Percentiles rank a stretch among this genome's conserved stretches.
Evolutionary conservation across 192 early-diverging fungal genomes (phyloP).

Genomic region (Backusella westeae): DNA sequence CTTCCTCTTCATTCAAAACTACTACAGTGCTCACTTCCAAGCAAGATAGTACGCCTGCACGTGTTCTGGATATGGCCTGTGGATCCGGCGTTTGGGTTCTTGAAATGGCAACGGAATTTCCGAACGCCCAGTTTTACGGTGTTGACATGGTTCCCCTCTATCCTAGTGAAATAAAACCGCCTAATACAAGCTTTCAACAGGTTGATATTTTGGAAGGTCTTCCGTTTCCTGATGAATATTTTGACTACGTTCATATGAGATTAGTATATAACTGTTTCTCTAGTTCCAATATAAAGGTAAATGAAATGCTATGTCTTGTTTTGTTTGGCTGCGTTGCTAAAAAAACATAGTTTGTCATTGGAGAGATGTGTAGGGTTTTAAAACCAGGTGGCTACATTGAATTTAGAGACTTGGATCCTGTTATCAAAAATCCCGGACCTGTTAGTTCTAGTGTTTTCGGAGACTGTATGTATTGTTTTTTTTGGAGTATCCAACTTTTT

Average conservation of each 20-base stretch:
- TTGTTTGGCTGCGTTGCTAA: neutral
- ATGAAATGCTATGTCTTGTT: neutral
- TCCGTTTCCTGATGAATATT: slow-evolving; percentile 21
- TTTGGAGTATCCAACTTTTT: neutral
- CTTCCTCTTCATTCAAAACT: neutral
- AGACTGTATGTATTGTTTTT: neutral
- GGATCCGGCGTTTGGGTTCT: slow-evolving; percentile 25
- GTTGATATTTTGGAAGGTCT: slow-evolving; percentile 13
- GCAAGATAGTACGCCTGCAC: neutral
- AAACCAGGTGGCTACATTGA: slow-evolving; percentile 45
- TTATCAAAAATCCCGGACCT: slow-evolving; percentile 25
- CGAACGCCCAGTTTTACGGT: slow-evolving; percentile 29
- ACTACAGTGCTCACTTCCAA: neutral
- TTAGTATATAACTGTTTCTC: slow-evolving; percentile 29
- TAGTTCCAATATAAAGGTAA: slow-evolving; percentile 15
- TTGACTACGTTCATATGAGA: slow-evolving; percentile 32
- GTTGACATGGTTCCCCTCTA: slow-evolving; percentile 35
- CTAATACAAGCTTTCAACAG: slow-evolving; percentile 21
- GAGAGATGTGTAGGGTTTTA: slow-evolving; percentile 13
- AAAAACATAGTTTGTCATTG: slow-evolving; percentile 5
- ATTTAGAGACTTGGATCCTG: slow-evolving; percentile 35
- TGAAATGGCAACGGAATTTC: slow-evolving; percentile 41
- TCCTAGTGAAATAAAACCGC: slow-evolving; percentile 22
- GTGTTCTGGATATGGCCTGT: neutral
- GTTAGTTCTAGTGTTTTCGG: neutral